Evolutionary conservation across 495 filamentous ascomycete species (phyloP), one percentile per base, ranked within the genome.

Genomic region (Staphylotrichum longicolle): DNA sequence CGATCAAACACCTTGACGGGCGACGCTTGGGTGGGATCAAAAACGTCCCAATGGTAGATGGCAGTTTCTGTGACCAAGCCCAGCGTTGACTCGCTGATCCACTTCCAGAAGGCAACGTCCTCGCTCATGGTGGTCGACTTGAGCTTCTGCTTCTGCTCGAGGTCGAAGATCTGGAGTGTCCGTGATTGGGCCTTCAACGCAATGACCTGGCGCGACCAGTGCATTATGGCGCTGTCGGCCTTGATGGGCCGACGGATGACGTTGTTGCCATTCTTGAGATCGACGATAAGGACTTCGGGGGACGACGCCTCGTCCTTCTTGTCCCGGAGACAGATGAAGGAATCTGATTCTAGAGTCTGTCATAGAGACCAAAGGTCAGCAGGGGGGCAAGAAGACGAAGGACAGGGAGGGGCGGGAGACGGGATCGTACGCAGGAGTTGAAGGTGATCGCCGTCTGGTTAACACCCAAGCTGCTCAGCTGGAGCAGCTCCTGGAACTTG

Each of bases 161-260:
- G 82, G 75, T 99, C 92, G 78, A 99, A 99, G 68, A 99, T 96
- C 78, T 99, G 94, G 44, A 99, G 85, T 60, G 95, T 98, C 61
- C 92, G 85, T 53, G 84, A 83, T 70, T 95, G 90, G 39, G 94
- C 95, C 75, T 92, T 93, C 61, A 99, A 84, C 48, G 95, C 94
- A 72, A 99, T 98, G 75, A 98, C 93, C 73, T 94, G 91, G 72
- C 88, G 87, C 66, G 80, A 85, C 91, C 92, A 96, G 84, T 99
- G 94, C 94, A 99, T 97, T 72, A 99, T 97, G 63, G 94, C 95
- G 85, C 92, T 96, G 80, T 99, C 94, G 66, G 94, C 95, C 79
- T 97, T 98, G 82, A 99, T 99, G 8, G 93, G 91, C 65, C 94
- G 85, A 64, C 90, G 87, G 61, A 92, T 95, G 70, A 96, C 83